Conservation (phyloP, 108 stramenopile species). For the Nannochloropsis gaditana region DNA sequence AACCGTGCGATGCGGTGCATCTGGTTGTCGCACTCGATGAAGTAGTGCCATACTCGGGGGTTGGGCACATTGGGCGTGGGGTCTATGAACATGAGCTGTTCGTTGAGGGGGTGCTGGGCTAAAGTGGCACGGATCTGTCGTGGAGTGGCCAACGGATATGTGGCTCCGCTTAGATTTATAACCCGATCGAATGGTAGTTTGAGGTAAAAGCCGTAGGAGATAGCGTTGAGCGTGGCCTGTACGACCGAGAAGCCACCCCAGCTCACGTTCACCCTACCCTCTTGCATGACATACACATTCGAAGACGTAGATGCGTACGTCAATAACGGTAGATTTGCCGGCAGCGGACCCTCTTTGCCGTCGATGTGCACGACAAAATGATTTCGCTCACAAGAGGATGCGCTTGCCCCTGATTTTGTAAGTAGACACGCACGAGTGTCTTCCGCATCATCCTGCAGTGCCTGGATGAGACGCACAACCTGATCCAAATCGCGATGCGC, state of each 20-base stretch:
- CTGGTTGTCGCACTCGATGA: constrained; percentile 87
- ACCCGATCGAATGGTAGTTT: constrained; percentile 53
- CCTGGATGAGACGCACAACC: constrained; percentile 72
- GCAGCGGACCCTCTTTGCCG: constrained; percentile 65
- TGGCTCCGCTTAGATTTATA: constrained; percentile 74
- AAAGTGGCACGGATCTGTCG: constrained; percentile 70
- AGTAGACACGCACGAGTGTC: neutral
- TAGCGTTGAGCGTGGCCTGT: constrained; percentile 76
- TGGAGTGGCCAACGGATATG: constrained; percentile 84
- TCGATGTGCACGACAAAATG: constrained; percentile 78
- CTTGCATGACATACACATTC: constrained; percentile 34
- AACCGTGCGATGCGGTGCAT: constrained; percentile 82
- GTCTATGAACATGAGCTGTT: constrained; percentile 71
- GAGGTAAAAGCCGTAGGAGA: constrained; percentile 55
- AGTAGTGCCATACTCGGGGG: constrained; percentile 72
- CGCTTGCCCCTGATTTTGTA: constrained; percentile 12
- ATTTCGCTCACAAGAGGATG: constrained; percentile 16
- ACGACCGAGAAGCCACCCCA: constrained; percentile 93
- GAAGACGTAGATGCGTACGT: constrained; percentile 22
- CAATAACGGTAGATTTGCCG: constrained; percentile 59
- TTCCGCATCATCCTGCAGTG: constrained; percentile 54
- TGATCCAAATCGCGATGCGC: constrained; percentile 70
- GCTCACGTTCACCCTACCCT: constrained; percentile 70
- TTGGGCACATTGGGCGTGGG: constrained; percentile 55
- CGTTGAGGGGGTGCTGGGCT: constrained; percentile 70